A percentile compares a stretch with the other conserved stretches of the same genome.
These are phyloP conservation scores for Bolboschoenus planiculmis DNA, from an alignment of 176 grass and related monocot species.

Conservation along the genomic window DNA sequence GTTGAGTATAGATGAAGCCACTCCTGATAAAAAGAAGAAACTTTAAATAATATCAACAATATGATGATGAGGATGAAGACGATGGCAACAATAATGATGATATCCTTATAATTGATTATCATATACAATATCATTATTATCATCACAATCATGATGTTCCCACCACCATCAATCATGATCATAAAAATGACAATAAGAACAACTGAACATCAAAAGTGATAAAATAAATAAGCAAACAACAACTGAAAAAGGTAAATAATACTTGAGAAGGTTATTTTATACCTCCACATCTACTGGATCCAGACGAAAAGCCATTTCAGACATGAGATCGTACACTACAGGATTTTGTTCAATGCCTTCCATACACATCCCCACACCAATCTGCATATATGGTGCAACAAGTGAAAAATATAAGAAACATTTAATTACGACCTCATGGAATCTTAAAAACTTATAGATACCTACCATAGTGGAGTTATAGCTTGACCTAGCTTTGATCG, in stretches of 20 bases:
- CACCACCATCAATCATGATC: neutral
- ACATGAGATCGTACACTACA: slow-evolving; percentile 95
- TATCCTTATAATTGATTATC: neutral
- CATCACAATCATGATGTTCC: neutral
- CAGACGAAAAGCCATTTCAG: slow-evolving; percentile 86
- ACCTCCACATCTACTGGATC: slow-evolving; percentile 22
- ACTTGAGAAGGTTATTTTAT: neutral
- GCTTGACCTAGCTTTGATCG: slow-evolving; percentile 75
- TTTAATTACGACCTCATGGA: neutral
- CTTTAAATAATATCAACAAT: neutral
- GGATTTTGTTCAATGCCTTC: slow-evolving; percentile 99
- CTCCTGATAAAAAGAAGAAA: slow-evolving; percentile 36
- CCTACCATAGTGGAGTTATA: slow-evolving; percentile 80
- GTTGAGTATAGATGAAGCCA: slow-evolving; percentile 63
- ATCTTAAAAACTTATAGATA: slow-evolving; percentile 15
- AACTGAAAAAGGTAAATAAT: neutral
- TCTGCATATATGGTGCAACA: slow-evolving; percentile 29
- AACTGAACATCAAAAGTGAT: neutral
- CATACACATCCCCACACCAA: slow-evolving; percentile 98
- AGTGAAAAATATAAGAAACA: slow-evolving; percentile 2
- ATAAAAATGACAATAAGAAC: neutral
- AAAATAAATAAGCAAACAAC: neutral
- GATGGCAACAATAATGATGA: neutral
- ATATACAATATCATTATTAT: neutral
- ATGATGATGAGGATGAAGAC: neutral